phyloP scores from a whole-genome alignment of 2,329 filamentous ascomycete genomes.

The Neofusicoccum ribis region DNA sequence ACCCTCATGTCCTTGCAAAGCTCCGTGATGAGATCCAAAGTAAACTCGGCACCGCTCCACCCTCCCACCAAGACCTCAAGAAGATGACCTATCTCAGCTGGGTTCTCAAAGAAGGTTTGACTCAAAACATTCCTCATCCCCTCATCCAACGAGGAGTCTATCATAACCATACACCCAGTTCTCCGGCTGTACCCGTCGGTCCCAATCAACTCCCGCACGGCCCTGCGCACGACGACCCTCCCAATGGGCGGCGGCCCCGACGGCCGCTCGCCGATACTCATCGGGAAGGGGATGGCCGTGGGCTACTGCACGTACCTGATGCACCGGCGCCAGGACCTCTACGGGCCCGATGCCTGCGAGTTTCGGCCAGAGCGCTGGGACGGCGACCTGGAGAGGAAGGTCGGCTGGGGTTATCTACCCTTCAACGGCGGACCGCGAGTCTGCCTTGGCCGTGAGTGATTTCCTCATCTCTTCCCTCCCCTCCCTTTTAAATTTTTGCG shows the following conservation, averaged over 20 bases:
- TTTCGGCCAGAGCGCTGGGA: slow-evolving; percentile 54
- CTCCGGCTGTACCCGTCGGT: slow-evolving; percentile 58
- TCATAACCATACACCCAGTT: too few relatives aligned
- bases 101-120: slow-evolving; percentile 58
- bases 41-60: slow-evolving; percentile 27
- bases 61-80: slow-evolving; percentile 59
- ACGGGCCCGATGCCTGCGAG: slow-evolving; percentile 49
- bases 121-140: not conserved
- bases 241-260: slow-evolving; percentile 53
- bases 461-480: too few relatives aligned
- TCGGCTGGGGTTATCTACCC: slow-evolving; percentile 40
- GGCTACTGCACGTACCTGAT: slow-evolving; percentile 49
- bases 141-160: too few relatives aligned
- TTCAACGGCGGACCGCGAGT: slow-evolving; percentile 43
- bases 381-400: slow-evolving; percentile 25
- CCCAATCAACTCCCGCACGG: slow-evolving; percentile 53
- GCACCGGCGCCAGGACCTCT: slow-evolving; percentile 54
- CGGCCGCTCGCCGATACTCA: slow-evolving; percentile 50
- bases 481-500: too few relatives aligned
- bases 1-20: not conserved
- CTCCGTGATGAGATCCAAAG: not conserved
- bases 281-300: slow-evolving; percentile 50
- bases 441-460: slow-evolving; percentile 30
- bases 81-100: slow-evolving; percentile 61
- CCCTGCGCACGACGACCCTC: slow-evolving; percentile 51